Percentiles rank a stretch among this genome's conserved stretches.
Evolutionary conservation across 2,329 filamentous ascomycete genomes (phyloP).

Genomic region (Westerdykella aurantiaca): DNA sequence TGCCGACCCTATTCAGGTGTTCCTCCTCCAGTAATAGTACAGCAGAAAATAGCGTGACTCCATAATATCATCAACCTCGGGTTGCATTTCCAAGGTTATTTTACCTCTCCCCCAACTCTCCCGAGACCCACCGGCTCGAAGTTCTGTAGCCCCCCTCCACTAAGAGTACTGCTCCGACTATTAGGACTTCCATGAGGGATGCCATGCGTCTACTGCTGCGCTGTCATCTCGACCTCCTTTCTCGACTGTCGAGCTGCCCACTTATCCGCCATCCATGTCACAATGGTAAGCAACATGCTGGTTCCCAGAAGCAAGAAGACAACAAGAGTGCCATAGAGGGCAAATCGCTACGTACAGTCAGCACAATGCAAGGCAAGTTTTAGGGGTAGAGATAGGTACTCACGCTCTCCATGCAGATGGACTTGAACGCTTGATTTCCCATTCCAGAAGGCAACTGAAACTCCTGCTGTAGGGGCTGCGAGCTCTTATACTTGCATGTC

Average conservation of each 20-base stretch:
- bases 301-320: slow-evolving; percentile 37
- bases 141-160: too few relatives aligned
- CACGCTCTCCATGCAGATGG: slow-evolving; percentile 40
- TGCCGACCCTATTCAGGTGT: too few relatives aligned
- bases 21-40: too few relatives aligned
- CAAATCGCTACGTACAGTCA: slow-evolving; percentile 35
- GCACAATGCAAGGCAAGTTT: neutral
- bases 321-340: slow-evolving; percentile 40
- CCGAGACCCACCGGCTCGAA: too few relatives aligned
- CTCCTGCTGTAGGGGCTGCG: slow-evolving; percentile 16
- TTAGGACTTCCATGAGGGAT: too few relatives aligned
- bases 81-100: too few relatives aligned
- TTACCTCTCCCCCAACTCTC: too few relatives aligned
- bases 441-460: slow-evolving; percentile 19
- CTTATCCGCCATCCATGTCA: slow-evolving; percentile 36
- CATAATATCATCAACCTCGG: too few relatives aligned
- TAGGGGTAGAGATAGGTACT: slow-evolving; percentile 6
- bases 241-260: slow-evolving; percentile 26
- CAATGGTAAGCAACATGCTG: slow-evolving; percentile 28
- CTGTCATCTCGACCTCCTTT: slow-evolving; percentile 27
- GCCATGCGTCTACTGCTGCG: too few relatives aligned
- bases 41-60: too few relatives aligned
- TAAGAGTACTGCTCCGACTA: too few relatives aligned
- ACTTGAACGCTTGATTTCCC: slow-evolving; percentile 35
- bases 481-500: slow-evolving; percentile 36